Evolutionary conservation across 495 filamentous ascomycete species (phyloP).

Genomic region (Xylaria intraflava): DNA sequence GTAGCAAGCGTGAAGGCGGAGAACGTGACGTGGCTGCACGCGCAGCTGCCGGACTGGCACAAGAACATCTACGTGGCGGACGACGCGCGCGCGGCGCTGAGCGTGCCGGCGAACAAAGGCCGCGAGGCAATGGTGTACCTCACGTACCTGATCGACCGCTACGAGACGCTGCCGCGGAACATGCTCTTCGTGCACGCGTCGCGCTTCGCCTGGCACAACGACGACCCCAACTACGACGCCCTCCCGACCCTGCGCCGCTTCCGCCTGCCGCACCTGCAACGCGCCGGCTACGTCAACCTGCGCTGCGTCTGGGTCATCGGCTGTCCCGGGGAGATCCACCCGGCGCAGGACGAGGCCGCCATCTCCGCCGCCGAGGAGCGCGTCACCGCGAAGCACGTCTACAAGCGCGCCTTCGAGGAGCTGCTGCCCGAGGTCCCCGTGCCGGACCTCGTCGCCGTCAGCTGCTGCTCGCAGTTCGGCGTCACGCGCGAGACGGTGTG

Average conservation of each 20-base stretch:
- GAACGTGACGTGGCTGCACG: constrained; percentile 29
- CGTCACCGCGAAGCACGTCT: constrained; percentile 33
- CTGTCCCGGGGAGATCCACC: constrained; percentile 54
- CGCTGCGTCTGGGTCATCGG: constrained; percentile 58
- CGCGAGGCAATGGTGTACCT: constrained; percentile 60
- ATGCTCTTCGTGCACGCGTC: constrained; percentile 58
- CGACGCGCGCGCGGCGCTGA: constrained; percentile 30
- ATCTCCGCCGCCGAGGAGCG: constrained; percentile 26
- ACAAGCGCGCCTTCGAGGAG: constrained; percentile 47
- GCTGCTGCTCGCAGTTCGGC: constrained; percentile 69
- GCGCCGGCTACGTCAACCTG: constrained; percentile 57
- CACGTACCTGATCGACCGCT: constrained; percentile 57
- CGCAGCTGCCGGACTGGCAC: constrained; percentile 33
- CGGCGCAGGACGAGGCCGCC: constrained; percentile 20
- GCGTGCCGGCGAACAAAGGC: constrained; percentile 51
- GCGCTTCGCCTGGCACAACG: constrained; percentile 61
- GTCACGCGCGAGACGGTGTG: constrained; percentile 49
- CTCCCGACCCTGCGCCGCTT: constrained; percentile 46
- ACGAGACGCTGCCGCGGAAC: constrained; percentile 51
- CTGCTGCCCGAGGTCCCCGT: constrained; percentile 45
- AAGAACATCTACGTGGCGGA: constrained; percentile 47
- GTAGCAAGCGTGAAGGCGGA: constrained; percentile 31
- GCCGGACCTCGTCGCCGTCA: constrained; percentile 42
- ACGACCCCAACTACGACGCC: constrained; percentile 46
- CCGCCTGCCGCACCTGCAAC: constrained; percentile 47